Base-by-base conservation (phyloP, 2,329 filamentous ascomycete species). In the Fusarium napiforme region DNA sequence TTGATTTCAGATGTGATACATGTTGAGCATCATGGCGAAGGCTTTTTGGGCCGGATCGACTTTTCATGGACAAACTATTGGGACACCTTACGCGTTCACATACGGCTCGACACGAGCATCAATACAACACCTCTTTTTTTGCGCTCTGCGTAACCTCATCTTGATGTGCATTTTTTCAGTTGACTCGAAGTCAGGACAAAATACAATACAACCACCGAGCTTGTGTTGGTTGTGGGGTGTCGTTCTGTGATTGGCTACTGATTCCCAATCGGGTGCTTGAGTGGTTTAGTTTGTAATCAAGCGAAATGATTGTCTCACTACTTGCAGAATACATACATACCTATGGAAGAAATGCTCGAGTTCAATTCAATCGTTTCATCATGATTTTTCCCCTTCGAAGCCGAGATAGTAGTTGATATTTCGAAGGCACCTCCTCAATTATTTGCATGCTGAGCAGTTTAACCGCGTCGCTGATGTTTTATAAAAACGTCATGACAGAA, bases 41-140 rank as follows among this genome's bases (percentile, higher is more conserved):
- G 68, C 61, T 67, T 64, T 21, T 65, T 36, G 36, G 37, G 50
- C 36, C 46, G 47, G 53, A 62, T 73, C 67, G 49, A 66, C 75
- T 65, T 69, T 78, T 75, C 75, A 74, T 75, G 76, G 73, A 77
- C 76, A 78, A 78, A 76, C 67, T 72, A 69, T 58, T 76, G 69
- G 71, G 69, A 72, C 60, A 71, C 50, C 65, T 77, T 64, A 60
- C 75, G 66, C 68, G 75, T 77, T 77, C 75, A 76, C 69, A 78
- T 74, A 76, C 53, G 62, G 69, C 73, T 77, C 71, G 23, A 67
- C 59, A 56, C 63, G 74, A 59, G 75, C 75, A 75, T 67, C 65
- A 78, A 78, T 78, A 78, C 70, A 77, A 75, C 70, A 76, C 71
- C 72, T 68, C 71, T 71, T 73, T 72, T 75, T 69, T 46, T 59